A percentile compares a stretch with the other conserved stretches of the same genome.
These are phyloP conservation scores for Xylariaceae sp. DNA, from an alignment of 2,329 filamentous ascomycete genomes.

Conservation along the genomic window DNA sequence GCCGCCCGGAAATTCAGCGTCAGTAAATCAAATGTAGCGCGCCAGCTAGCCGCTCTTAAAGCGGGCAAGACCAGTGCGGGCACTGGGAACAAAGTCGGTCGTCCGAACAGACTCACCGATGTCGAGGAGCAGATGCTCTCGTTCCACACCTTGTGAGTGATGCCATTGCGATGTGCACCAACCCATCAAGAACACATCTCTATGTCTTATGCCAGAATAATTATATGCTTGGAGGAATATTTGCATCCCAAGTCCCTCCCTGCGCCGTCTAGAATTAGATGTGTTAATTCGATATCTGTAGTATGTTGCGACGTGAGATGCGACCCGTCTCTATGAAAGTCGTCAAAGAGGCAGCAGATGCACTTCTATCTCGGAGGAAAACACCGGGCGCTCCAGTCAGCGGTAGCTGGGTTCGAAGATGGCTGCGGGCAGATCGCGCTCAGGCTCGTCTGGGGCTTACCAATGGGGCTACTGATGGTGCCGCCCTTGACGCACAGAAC, in stretches of 20 bases:
- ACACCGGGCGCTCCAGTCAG: slow-evolving; percentile 5
- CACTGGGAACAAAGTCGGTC: slow-evolving; percentile 1
- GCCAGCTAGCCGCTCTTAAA: slow-evolving; percentile 11
- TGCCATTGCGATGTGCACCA: background rate
- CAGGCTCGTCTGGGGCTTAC: slow-evolving; percentile 4
- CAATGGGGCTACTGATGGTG: background rate
- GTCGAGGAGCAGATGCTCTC: slow-evolving; percentile 15
- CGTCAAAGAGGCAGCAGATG: slow-evolving; percentile 11
- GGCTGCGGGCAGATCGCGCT: slow-evolving; percentile 8
- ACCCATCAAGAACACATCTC: background rate
- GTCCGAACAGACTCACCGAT: slow-evolving; percentile 9
- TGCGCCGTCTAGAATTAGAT: background rate
- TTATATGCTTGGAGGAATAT: background rate
- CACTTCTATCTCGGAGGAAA: slow-evolving; percentile 9
- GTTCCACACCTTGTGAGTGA: slow-evolving; percentile 14
- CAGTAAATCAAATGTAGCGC: slow-evolving; percentile 12
- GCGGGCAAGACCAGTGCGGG: slow-evolving; percentile 4
- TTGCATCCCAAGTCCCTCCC: background rate
- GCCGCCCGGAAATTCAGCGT: slow-evolving; percentile 11
- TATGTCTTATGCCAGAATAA: background rate
- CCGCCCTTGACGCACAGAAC: background rate
- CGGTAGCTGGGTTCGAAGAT: slow-evolving; percentile 9
- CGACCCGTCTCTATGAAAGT: slow-evolving; percentile 2
- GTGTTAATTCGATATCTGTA: slow-evolving; percentile 1
- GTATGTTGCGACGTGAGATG: slow-evolving; percentile 11